phyloP scores from a whole-genome alignment of 1,284 basidiomycete species.

The Malassezia cuniculi region DNA sequence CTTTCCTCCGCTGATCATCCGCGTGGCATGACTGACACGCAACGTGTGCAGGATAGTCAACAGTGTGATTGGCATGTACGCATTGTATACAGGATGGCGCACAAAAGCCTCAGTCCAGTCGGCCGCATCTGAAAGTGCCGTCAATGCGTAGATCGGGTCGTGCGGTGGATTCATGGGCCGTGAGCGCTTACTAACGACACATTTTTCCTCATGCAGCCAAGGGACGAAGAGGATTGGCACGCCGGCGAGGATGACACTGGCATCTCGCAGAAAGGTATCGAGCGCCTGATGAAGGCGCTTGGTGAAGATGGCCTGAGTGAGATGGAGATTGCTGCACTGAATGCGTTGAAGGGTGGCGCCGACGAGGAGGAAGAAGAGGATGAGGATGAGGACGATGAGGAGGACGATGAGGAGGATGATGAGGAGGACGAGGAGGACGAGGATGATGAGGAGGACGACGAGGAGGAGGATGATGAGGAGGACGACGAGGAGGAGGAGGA shows the following conservation, averaged over 20 bases:
- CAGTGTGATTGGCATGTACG: slow-evolving; percentile 18
- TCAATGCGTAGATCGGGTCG: slow-evolving; percentile 12
- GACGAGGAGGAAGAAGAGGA: slow-evolving; percentile 20
- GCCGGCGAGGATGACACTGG: slow-evolving; percentile 35
- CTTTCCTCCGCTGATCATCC: slow-evolving; percentile 20
- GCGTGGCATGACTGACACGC: slow-evolving; percentile 28
- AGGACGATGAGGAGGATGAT: slow-evolving; percentile 12
- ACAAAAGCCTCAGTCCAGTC: slow-evolving; percentile 13
- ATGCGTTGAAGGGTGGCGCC: slow-evolving; percentile 18
- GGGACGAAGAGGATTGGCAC: slow-evolving; percentile 18
- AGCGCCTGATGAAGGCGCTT: slow-evolving; percentile 35
- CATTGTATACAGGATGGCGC: slow-evolving; percentile 3
- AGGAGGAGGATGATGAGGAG: slow-evolving; percentile 26
- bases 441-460: slow-evolving; percentile 32
- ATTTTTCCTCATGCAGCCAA: slow-evolving; percentile 2
- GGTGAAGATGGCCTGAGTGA: slow-evolving; percentile 37
- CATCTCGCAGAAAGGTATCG: slow-evolving; percentile 31
- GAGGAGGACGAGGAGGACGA: slow-evolving; percentile 11
- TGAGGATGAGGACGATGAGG: slow-evolving; percentile 13
- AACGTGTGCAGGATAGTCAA: slow-evolving; percentile 20
- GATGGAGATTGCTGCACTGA: slow-evolving; percentile 28
- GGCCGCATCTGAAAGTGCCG: slow-evolving; percentile 4
- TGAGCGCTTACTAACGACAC: slow-evolving; percentile 1
- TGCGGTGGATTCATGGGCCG: neutral
- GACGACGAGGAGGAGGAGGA: slow-evolving; percentile 22